Base-by-base conservation (phyloP, 1,284 basidiomycete genomes). In the Malassezia yamatoensis region DNA sequence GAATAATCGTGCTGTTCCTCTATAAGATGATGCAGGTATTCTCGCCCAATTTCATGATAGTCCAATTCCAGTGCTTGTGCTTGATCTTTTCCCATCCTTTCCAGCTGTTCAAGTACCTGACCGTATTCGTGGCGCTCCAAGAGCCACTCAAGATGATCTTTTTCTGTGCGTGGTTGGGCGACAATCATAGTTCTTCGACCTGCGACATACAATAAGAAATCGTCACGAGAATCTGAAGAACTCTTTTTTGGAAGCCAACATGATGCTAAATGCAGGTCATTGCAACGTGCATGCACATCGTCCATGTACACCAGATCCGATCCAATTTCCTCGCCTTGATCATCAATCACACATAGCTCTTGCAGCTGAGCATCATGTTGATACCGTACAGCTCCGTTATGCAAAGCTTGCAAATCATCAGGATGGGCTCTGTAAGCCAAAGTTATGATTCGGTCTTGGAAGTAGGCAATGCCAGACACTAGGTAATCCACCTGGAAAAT, bases 401-500 rank as follows among this genome's bases (percentile, higher is more conserved):
- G 46, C 6, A 63, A 49, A 0, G 49, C 48, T n/a, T 59, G 58
- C 6, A 49, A 49, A 7, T 64, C 65, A 57, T 77, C 56, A 52
- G 77, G 68, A 69, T 79, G 64, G 62, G 77, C 58, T 61, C 75
- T 51, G 72, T 78, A 96, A 0, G 89, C 88, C 44, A 96, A 78
- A 15, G 93, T 79, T 48, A 96, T 81, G 74, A 91, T 87, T 34
- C 67, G 61, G 10, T 63, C 53, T 2, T 63, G 82, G 70, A 90
- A 87, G 3, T 88, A 85, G 1, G 87, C 83, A 49, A 98, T 83
- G 18, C 91, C 91, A 1, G 90, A 83, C 29, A 96, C 83, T 87
- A 96, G 91, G 73, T 88, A 91, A 75, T 98, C 94, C 38, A 96
- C 80, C 69, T 93, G 85, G 73, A 96, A 90, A 40, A 90, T 85